phyloP scores from a whole-genome alignment of 768 basidiomycete genomes.

The Trametes meyenii region DNA sequence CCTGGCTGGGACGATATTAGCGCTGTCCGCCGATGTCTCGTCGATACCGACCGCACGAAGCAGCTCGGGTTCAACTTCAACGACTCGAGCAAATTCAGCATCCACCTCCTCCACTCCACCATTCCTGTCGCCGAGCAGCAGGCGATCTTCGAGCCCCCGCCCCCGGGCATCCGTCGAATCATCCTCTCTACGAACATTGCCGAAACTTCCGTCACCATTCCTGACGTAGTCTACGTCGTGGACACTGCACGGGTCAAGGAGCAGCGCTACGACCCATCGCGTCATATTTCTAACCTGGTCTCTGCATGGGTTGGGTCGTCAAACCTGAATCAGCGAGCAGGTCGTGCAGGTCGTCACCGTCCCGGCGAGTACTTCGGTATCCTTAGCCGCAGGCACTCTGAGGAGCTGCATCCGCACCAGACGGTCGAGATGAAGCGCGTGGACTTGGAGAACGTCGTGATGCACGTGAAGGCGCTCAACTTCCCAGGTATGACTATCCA shows the following conservation, averaged over 20 bases:
- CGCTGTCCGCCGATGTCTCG: slow-evolving; percentile 65
- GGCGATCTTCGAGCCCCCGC: slow-evolving; percentile 83
- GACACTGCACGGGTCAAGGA: slow-evolving; percentile 90
- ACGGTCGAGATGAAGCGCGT: slow-evolving; percentile 94
- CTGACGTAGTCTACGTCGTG: slow-evolving; percentile 92
- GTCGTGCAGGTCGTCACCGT: slow-evolving; percentile 90
- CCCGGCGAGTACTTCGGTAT: slow-evolving; percentile 91
- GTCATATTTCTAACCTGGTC: slow-evolving; percentile 86
- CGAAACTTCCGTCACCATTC: slow-evolving; percentile 94
- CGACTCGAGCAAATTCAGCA: slow-evolving; percentile 56
- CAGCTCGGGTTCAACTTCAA: slow-evolving; percentile 62
- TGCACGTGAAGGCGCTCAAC: slow-evolving; percentile 94
- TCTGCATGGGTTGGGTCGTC: slow-evolving; percentile 91
- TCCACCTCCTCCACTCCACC: slow-evolving; percentile 88
- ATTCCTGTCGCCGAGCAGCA: slow-evolving; percentile 90
- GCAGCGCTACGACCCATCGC: slow-evolving; percentile 83
- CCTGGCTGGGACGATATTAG: slow-evolving; percentile 95
- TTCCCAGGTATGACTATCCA: slow-evolving; percentile 86
- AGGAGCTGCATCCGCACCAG: slow-evolving; percentile 73
- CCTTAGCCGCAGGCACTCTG: slow-evolving; percentile 62
- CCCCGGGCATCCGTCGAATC: slow-evolving; percentile 75
- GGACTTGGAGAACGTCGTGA: slow-evolving; percentile 88
- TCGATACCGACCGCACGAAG: slow-evolving; percentile 45
- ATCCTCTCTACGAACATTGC: slow-evolving; percentile 96
- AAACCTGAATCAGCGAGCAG: slow-evolving; percentile 89